Conservation (phyloP, 202 grass and related monocot genomes). For the Musa balbisiana region DNA sequence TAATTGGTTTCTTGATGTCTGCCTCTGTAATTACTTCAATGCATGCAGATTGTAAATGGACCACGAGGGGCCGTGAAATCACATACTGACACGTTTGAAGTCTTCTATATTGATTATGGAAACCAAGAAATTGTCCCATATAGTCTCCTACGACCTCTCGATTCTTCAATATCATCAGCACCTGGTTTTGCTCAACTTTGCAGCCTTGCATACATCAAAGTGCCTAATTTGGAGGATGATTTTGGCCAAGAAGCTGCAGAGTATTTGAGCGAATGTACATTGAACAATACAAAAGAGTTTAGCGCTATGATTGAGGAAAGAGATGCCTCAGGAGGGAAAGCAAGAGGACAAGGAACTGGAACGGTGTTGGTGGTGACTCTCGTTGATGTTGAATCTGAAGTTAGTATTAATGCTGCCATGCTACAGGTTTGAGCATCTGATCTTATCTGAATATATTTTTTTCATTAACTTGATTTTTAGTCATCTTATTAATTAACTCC, state of each 20-base stretch:
- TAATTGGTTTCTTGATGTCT: not conserved
- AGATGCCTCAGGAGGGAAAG: conserved; percentile 74
- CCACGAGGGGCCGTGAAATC: conserved; percentile 72
- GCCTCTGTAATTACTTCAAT: not conserved
- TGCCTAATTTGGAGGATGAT: conserved; percentile 77
- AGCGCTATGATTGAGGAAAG: conserved; percentile 81
- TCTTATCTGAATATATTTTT: not conserved
- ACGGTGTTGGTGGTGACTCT: conserved; percentile 62
- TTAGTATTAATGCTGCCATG: conserved; percentile 91
- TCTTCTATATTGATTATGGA: conserved; percentile 98
- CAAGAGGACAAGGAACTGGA: conserved; percentile 84
- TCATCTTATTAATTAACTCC: too few relatives aligned
- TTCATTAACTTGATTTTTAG: not conserved
- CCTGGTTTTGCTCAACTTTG: conserved; percentile 83
- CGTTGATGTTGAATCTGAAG: conserved; percentile 61
- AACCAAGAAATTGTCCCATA: conserved; percentile 93
- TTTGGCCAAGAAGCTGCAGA: conserved; percentile 87
- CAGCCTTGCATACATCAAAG: conserved; percentile 81
- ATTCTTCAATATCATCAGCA: conserved; percentile 49
- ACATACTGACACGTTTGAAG: conserved; percentile 68
- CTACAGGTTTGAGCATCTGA: conserved; percentile 56
- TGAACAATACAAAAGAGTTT: conserved; percentile 67
- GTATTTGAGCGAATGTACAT: conserved; percentile 63
- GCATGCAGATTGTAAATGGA: conserved; percentile 77
- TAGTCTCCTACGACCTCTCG: conserved; percentile 58